A percentile compares a stretch with the other conserved stretches of the same genome.
Conservation (phyloP, 371 early-diverging fungal species). For the Nematocida ausubeli region DNA sequence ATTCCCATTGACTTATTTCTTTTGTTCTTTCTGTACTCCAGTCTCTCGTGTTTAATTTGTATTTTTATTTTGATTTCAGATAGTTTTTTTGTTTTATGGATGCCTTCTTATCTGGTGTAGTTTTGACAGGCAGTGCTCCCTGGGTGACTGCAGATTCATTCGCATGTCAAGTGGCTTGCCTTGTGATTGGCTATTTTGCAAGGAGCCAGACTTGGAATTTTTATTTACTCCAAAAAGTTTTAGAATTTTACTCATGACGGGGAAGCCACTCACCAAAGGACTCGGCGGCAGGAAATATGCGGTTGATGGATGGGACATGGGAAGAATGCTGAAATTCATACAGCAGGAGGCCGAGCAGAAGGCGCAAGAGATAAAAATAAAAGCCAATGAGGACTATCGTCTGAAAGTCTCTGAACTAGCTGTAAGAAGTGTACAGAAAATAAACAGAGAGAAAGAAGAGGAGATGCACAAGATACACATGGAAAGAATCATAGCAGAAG, state of each 20-base stretch:
- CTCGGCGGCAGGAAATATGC: constrained; percentile 47
- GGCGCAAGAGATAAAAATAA: constrained; percentile 65
- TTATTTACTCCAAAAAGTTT: constrained; percentile 26
- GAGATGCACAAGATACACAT: constrained; percentile 57
- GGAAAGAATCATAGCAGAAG: constrained; percentile 50
- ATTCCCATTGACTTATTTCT: too few species aligned
- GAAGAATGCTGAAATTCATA: constrained; percentile 68
- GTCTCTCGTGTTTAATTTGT: too few species aligned
- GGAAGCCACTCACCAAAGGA: constrained; percentile 9
- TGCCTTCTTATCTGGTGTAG: too few species aligned
- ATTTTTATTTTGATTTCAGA: too few species aligned
- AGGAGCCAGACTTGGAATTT: not conserved
- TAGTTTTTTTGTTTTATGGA: too few species aligned
- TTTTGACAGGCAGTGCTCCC: too few species aligned
- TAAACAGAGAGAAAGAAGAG: constrained; percentile 47
- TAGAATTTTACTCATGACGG: constrained; percentile 1
- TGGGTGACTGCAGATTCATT: too few species aligned
- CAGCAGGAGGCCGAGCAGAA: constrained; percentile 66
- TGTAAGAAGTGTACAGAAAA: constrained; percentile 48
- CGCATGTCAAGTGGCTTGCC: too few species aligned
- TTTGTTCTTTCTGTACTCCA: too few species aligned
- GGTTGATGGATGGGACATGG: constrained; percentile 62
- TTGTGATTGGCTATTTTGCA: too few species aligned
- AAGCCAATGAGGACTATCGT: constrained; percentile 65
- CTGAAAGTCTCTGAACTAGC: constrained; percentile 60